Base-by-base conservation (phyloP, 441 rosid genomes). In the Omphalea diandra region DNA sequence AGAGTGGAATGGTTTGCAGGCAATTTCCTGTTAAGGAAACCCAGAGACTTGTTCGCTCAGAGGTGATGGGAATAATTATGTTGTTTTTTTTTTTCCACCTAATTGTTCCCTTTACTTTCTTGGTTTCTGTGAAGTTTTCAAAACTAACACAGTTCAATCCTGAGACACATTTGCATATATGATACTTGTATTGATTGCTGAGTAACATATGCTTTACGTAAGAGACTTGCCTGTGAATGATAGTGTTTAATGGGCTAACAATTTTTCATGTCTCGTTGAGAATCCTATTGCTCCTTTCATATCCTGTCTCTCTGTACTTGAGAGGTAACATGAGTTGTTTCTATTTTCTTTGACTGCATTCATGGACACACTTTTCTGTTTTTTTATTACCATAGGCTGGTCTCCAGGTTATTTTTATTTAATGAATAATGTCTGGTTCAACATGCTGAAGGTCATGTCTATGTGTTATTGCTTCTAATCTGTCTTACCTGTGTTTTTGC, bases 11-110 rank as follows among this genome's bases (percentile, higher is more conserved):
- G 73, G 79, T 89, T 81, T 94, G 98, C 86, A 83, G 98, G 86
- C 90, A 88, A 62, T 79, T 76, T 82, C 94, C 97, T 61, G 98
- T 92, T 40, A 90, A 85, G 83, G 97, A 92, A 87, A 90, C 99
- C 32, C 75, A 79, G 67, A 81, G 44, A 77, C 88, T 92, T 71
- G 67, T 94, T 73, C 97, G 97, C 33, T 81, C 94, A 5, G 97
- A 92, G 98, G 98, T 89, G 75, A 64, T 36, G 14, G 31, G 26
- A 18, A 40, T 18, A 22, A 7, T 33, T 27, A 8, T 49, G 17
- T 50, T 36, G 3, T 59, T 50, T 40, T 8, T 50, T 31, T 58
- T 49, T 56, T 59, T 35, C 5, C 14, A 10, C 63, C 17, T 18
- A 59, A n/a, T 59, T 59, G 27, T 26, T 33, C 7, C 10, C 27